Evolutionary conservation across 2,329 filamentous ascomycete species (phyloP).

Genomic region (Diaporthe helianthi): DNA sequence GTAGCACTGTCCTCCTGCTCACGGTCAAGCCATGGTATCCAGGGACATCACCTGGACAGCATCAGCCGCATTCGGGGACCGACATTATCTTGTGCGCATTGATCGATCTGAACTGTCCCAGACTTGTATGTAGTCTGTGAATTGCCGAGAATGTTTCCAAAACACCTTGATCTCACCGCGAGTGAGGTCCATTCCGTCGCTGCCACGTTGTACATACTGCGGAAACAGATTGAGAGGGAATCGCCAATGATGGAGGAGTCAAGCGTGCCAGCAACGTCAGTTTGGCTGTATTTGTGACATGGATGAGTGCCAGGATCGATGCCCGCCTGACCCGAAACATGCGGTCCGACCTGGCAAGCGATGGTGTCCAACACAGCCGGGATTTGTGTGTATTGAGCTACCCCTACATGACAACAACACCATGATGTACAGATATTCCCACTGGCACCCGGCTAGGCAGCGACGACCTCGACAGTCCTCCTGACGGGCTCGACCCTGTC

Average conservation of each 20-base stretch:
- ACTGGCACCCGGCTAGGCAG: constrained; percentile 37
- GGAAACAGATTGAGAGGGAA: background rate
- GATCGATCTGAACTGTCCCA: too few species aligned
- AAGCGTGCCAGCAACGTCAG: background rate
- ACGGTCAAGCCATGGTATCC: background rate
- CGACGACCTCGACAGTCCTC: constrained; percentile 45
- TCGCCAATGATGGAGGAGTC: background rate
- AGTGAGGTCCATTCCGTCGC: background rate
- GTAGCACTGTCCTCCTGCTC: background rate
- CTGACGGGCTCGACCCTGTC: constrained; percentile 42
- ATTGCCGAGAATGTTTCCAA: background rate
- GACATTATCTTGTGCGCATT: background rate
- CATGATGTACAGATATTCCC: background rate
- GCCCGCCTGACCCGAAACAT: background rate
- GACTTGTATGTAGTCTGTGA: background rate
- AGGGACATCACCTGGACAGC: background rate
- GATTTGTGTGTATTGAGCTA: constrained; percentile 4
- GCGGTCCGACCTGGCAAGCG: background rate
- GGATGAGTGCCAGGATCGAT: background rate
- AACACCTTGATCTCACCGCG: background rate
- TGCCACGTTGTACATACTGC: background rate
- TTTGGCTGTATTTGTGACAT: background rate
- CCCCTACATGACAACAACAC: background rate
- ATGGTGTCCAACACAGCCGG: background rate
- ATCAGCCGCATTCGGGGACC: background rate